Percentiles rank a stretch among this genome's conserved stretches.
These are phyloP conservation scores for Penicillium occitanis DNA, from an alignment of 2,329 filamentous ascomycete genomes.

Conservation along the genomic window DNA sequence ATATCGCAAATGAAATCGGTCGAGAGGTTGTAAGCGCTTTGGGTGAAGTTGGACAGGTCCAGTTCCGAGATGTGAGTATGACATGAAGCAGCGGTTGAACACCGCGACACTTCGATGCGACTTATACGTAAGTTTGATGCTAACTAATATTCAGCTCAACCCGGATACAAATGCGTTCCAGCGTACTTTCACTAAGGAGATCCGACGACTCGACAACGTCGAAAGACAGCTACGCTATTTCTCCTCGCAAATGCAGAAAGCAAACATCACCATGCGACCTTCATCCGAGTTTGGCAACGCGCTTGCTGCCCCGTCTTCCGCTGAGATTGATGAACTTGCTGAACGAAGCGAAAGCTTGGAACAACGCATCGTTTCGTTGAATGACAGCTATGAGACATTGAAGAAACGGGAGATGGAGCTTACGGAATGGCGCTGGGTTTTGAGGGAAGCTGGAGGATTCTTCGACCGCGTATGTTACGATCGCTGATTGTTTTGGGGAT, in stretches of 20 bases:
- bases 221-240: constrained; percentile 98
- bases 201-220: constrained; percentile 94
- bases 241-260: constrained; percentile 92
- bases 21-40: constrained; percentile 95
- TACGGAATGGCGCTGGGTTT: constrained; percentile 97
- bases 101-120: neutral
- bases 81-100: constrained; percentile 23
- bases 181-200: constrained; percentile 95
- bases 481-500: neutral
- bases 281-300: constrained; percentile 87
- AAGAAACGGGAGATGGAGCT: constrained; percentile 97
- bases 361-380: constrained; percentile 84
- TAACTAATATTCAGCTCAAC: constrained; percentile 67
- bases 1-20: constrained; percentile 98
- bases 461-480: constrained; percentile 67
- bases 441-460: constrained; percentile 94
- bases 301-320: constrained; percentile 81
- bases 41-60: constrained; percentile 92
- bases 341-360: constrained; percentile 92
- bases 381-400: constrained; percentile 97
- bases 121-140: neutral
- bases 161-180: constrained; percentile 92
- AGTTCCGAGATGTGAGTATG: constrained; percentile 86
- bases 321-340: constrained; percentile 93
- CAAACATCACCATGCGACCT: constrained; percentile 78